phyloP scores from a whole-genome alignment of 345 rosid species.

The Aegle marmelos region DNA sequence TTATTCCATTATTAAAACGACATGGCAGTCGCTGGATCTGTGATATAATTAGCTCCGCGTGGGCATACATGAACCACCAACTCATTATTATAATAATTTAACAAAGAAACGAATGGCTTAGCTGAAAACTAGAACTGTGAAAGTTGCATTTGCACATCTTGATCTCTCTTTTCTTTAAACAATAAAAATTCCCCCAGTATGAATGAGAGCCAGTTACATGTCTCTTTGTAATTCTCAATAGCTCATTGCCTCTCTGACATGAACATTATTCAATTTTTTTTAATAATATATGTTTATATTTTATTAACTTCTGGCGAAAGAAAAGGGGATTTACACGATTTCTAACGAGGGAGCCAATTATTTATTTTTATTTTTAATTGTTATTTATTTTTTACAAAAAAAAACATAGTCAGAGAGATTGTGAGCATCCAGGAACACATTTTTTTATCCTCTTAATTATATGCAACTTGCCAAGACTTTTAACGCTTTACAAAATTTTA shows the following conservation, averaged over 20 bases:
- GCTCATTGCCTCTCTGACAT: conserved; percentile 17
- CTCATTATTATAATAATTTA: background rate
- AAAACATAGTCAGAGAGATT: conserved; percentile 1
- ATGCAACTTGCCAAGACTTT: background rate
- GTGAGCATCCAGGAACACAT: background rate
- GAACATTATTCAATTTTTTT: background rate
- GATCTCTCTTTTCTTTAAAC: background rate
- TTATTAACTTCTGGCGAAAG: conserved; percentile 39
- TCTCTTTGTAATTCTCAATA: background rate
- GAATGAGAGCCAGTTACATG: background rate
- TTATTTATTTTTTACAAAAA: background rate
- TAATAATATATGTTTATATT: conserved; percentile 1
- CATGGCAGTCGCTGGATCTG: conserved; percentile 2
- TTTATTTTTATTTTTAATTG: background rate
- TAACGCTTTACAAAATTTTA: background rate
- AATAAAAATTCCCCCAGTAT: background rate
- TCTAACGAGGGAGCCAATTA: conserved; percentile 14
- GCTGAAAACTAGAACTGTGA: background rate
- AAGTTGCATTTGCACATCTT: conserved; percentile 1
- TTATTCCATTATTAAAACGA: background rate
- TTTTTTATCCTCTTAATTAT: background rate
- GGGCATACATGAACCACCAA: conserved; percentile 29
- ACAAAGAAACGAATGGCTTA: no score
- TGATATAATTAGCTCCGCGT: conserved; percentile 24
- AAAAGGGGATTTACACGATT: conserved; percentile 32